Base-by-base conservation (phyloP, 192 early-diverging fungal genomes). In the Powellomyces hirtus region DNA sequence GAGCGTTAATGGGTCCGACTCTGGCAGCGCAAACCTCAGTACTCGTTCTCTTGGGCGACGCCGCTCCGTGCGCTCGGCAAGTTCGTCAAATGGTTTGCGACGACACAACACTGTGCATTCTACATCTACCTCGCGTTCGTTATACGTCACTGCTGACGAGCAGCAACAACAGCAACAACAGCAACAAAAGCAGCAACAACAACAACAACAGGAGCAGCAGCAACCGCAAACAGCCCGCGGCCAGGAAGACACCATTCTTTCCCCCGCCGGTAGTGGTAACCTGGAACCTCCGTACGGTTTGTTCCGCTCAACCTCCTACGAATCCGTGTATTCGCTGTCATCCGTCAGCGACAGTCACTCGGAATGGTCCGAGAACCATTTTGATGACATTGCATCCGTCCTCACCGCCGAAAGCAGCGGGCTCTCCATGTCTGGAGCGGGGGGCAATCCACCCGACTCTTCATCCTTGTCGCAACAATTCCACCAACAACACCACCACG, bases 321-420 rank as follows among this genome's bases (percentile, higher is more conserved):
- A 51, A 8, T 67, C 65, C 20, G 38, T 60, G 1, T 50, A 69
- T 30, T 69, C 67, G 38, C 29, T 16, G 4, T 69, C 67, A 7
- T 69, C 67, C 34, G 64, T 57, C 16, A 27, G 59, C 59, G 58
- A 69, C 42, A 31, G 27, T 8, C 40, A 44, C 22, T 69, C 67
- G 10, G 67, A 69, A 20, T 33, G 20, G 8, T 69, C 67, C 8
- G 67, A 45, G 38, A n/a, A 16, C 3, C 18, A 22, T 40, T 57
- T 53, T 14, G 65, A 67, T 14, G 65, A 67, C 8, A 18, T 20
- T 27, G 22, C 18, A 29, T 67, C 65, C 20, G 37, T 38, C 5
- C 34, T 38, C 26, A 49, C 55, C 1, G 38, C 22, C 29, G 42
- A 27, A 5, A 50, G 44, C 26, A 7, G 22, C 40, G 14, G 16